These are phyloP conservation scores for Dipodascus albidus DNA, from an alignment of 805 yeast genomes.

Conservation along the genomic window DNA sequence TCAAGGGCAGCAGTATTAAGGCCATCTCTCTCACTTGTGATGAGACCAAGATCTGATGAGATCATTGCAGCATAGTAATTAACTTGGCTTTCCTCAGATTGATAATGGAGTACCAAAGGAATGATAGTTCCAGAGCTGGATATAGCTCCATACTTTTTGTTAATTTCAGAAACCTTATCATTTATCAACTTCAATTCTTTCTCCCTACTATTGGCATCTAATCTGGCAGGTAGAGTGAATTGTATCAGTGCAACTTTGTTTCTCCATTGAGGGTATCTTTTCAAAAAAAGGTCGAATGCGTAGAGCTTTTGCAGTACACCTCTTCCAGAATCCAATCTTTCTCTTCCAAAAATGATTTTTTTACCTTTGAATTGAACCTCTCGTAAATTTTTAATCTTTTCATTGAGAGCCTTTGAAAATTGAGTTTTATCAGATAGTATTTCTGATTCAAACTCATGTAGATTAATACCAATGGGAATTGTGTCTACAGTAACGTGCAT, in stretches of 20 bases:
- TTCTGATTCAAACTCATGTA: constrained; percentile 53
- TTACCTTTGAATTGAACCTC: constrained; percentile 42
- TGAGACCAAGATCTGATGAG: constrained; percentile 70
- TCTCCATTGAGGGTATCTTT: constrained; percentile 80
- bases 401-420: constrained; percentile 59
- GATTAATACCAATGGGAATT: constrained; percentile 68
- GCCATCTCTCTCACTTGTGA: constrained; percentile 78
- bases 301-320: constrained; percentile 80
- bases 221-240: constrained; percentile 63
- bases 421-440: constrained; percentile 34
- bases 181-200: constrained; percentile 63
- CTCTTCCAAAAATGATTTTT: constrained; percentile 76
- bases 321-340: constrained; percentile 68
- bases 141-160: neutral
- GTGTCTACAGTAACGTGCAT: constrained; percentile 61
- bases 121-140: constrained; percentile 61
- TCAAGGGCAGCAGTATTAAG: constrained; percentile 84
- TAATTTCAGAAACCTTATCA: constrained; percentile 43
- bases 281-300: constrained; percentile 72
- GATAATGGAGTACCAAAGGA: constrained; percentile 76
- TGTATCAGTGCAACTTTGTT: constrained; percentile 71
- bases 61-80: constrained; percentile 72
- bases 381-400: constrained; percentile 56
- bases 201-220: constrained; percentile 48
- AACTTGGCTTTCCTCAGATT: constrained; percentile 65